Evolutionary conservation across 371 early-diverging fungal species (phyloP).

Genomic region (Mucor ambiguus): DNA sequence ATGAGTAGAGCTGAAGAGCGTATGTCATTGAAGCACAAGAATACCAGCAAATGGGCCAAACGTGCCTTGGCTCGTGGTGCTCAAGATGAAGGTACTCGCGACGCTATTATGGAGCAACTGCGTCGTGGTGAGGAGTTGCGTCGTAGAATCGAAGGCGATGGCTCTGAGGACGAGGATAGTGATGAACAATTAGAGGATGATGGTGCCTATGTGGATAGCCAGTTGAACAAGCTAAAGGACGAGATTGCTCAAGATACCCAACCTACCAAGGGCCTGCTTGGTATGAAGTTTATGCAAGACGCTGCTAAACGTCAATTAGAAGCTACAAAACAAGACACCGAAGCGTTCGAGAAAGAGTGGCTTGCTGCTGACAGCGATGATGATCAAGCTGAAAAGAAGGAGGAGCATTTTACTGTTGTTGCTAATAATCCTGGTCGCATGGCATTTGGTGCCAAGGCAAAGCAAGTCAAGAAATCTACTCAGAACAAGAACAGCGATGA

Average conservation of each 20-base stretch:
- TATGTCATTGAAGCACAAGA: constrained; percentile 92
- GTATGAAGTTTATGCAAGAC: constrained; percentile 97
- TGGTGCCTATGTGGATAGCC: constrained; percentile 34
- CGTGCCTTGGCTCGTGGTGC: constrained; percentile 71
- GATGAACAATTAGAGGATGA: constrained; percentile 53
- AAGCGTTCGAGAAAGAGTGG: constrained; percentile 50
- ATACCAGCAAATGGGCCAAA: constrained; percentile 94
- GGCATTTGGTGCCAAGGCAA: constrained; percentile 54
- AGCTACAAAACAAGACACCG: constrained; percentile 55
- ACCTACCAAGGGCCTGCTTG: constrained; percentile 83
- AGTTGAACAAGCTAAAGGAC: constrained; percentile 47
- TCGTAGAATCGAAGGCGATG: constrained; percentile 77
- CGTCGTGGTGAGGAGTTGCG: constrained; percentile 78
- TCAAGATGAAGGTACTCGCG: constrained; percentile 73
- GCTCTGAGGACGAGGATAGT: constrained; percentile 58
- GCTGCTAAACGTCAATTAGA: constrained; percentile 61
- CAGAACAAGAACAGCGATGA: background rate
- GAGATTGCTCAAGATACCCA: constrained; percentile 53
- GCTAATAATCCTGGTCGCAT: constrained; percentile 65
- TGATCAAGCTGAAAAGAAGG: constrained; percentile 33
- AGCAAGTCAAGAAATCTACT: constrained; percentile 21
- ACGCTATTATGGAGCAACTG: constrained; percentile 88
- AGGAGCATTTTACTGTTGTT: constrained; percentile 31
- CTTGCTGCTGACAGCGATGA: constrained; percentile 45
- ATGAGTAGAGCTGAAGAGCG: constrained; percentile 87